phyloP scores from a whole-genome alignment of 108 stramenopile genomes.

The Skeletonema grethae region DNA sequence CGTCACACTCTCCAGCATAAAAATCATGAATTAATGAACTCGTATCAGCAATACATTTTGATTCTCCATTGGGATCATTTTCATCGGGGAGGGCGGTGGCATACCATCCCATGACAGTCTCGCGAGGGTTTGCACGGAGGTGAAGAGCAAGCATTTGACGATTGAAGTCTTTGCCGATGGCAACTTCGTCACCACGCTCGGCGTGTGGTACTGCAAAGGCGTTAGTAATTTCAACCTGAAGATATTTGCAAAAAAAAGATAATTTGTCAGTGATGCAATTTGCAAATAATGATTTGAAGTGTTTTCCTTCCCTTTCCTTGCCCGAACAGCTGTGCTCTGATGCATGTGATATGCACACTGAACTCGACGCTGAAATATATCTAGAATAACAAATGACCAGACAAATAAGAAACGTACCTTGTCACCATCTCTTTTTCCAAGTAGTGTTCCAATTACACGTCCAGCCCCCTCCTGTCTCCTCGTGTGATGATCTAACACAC shows the following conservation, averaged over 20 bases:
- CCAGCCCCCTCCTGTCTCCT: conserved; percentile 76
- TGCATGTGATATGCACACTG: not conserved
- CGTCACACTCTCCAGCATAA: conserved; percentile 91
- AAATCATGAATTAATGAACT: conserved; percentile 96
- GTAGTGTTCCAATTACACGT: conserved; percentile 83
- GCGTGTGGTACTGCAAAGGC: conserved; percentile 96
- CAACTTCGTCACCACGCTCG: conserved; percentile 90
- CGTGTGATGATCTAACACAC: conserved; percentile 86
- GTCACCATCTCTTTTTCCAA: conserved; percentile 71
- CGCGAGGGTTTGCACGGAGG: conserved; percentile 79
- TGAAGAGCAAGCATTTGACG: conserved; percentile 85
- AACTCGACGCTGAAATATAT: not conserved
- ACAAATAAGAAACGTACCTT: conserved; percentile 35
- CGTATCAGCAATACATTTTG: conserved; percentile 82
- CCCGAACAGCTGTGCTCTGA: not conserved
- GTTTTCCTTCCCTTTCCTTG: not conserved
- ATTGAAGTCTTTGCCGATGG: conserved; percentile 96
- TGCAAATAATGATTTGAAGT: not conserved
- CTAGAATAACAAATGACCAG: not conserved
- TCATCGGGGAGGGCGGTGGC: conserved; percentile 73
- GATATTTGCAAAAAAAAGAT: not conserved
- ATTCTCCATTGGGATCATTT: conserved; percentile 21
- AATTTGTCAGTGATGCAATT: not conserved
- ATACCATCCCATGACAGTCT: conserved; percentile 97
- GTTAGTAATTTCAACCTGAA: conserved; percentile 90